Conservation (phyloP, 768 basidiomycete species). For the Tubosaeta sp. region DNA sequence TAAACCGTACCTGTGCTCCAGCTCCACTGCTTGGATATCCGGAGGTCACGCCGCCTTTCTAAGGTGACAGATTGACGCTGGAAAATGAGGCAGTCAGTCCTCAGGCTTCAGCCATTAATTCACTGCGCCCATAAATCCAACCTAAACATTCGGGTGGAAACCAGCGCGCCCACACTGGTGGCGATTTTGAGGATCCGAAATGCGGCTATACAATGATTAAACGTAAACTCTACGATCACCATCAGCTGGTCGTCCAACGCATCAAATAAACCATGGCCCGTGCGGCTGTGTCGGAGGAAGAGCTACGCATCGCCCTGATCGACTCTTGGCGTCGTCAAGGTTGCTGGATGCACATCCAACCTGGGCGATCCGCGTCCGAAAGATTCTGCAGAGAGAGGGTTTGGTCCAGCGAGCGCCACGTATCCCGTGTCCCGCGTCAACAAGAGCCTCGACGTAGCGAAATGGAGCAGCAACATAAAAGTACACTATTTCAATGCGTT, state of each 20-base stretch:
- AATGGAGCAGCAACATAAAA: constrained; percentile 59
- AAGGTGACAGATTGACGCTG: no score
- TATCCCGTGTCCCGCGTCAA: constrained; percentile 67
- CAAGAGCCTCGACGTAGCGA: constrained; percentile 53
- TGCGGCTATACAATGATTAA: background rate
- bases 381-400: constrained; percentile 62
- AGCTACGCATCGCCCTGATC: constrained; percentile 61
- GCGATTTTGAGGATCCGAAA: background rate
- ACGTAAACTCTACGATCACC: background rate
- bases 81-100: no score
- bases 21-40: no score
- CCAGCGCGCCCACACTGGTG: no score
- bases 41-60: no score
- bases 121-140: no score
- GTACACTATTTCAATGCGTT: constrained; percentile 63
- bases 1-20: no score
- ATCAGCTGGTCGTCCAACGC: background rate
- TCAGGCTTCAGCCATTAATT: no score
- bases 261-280: constrained; percentile 9
- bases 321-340: constrained; percentile 64
- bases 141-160: no score
- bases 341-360: constrained; percentile 59
- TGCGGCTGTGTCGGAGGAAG: constrained; percentile 42
- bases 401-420: constrained; percentile 17
- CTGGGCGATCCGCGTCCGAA: constrained; percentile 76